Percentiles rank a stretch among this genome's conserved stretches.
These are phyloP conservation scores for Wickerhamomyces hampshirensis DNA, from an alignment of 805 yeast species.

Conservation along the genomic window DNA sequence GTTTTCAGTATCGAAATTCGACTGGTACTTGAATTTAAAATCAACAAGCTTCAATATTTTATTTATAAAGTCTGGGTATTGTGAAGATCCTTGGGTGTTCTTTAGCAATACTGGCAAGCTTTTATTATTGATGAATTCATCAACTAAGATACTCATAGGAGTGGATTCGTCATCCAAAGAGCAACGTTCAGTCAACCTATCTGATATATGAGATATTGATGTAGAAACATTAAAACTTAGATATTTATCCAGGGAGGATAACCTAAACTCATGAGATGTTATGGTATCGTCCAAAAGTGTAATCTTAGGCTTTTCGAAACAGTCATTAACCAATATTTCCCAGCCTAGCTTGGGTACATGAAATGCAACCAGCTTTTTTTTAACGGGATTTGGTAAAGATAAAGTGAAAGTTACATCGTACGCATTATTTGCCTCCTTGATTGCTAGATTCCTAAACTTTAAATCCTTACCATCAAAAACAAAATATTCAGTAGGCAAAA, in stretches of 20 bases:
- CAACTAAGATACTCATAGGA: slow-evolving; percentile 13
- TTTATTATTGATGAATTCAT: slow-evolving; percentile 14
- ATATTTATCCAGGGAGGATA: slow-evolving; percentile 12
- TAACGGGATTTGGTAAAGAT: slow-evolving; percentile 20
- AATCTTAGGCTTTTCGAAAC: slow-evolving; percentile 27
- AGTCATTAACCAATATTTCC: slow-evolving; percentile 33
- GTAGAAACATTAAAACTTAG: slow-evolving; percentile 13
- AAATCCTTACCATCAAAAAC: slow-evolving; percentile 18
- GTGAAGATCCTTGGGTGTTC: slow-evolving; percentile 18
- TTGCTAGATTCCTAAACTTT: slow-evolving; percentile 20
- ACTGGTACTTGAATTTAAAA: slow-evolving; percentile 12
- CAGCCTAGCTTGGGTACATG: slow-evolving; percentile 33
- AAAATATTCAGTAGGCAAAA: slow-evolving; percentile 22
- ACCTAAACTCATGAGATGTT: slow-evolving; percentile 6
- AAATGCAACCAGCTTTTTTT: slow-evolving; percentile 16
- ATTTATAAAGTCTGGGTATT: slow-evolving; percentile 18
- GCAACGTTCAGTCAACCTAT: slow-evolving; percentile 6
- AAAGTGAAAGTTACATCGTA: slow-evolving; percentile 22
- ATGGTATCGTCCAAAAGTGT: slow-evolving; percentile 22
- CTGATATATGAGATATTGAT: slow-evolving; percentile 3
- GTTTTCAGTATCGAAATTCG: slow-evolving; percentile 11
- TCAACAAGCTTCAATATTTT: slow-evolving; percentile 15
- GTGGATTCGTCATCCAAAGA: slow-evolving; percentile 4
- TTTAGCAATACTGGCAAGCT: slow-evolving; percentile 16
- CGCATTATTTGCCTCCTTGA: slow-evolving; percentile 18